These are phyloP conservation scores for Suhomyces yuchorum DNA, from an alignment of 1,139 yeast genomes.

Conservation along the genomic window DNA sequence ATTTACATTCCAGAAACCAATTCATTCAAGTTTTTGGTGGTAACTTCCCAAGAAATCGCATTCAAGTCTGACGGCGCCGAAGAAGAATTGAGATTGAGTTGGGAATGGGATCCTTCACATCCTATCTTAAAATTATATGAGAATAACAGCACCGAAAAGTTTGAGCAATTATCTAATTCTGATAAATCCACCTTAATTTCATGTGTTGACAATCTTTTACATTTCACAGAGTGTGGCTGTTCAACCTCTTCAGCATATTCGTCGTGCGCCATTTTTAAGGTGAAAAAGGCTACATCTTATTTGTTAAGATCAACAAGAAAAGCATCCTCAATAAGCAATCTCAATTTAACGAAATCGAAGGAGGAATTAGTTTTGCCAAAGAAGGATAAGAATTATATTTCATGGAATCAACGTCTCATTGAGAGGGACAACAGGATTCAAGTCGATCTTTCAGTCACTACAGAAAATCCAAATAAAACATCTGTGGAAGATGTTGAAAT, in stretches of 20 bases:
- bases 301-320: slow-evolving; percentile 61
- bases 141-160: slow-evolving; percentile 33
- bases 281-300: slow-evolving; percentile 62
- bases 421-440: slow-evolving; percentile 35
- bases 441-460: slow-evolving; percentile 26
- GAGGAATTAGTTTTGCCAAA: slow-evolving; percentile 43
- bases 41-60: slow-evolving; percentile 56
- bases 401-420: slow-evolving; percentile 42
- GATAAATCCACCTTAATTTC: slow-evolving; percentile 58
- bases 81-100: slow-evolving; percentile 70
- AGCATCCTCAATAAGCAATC: slow-evolving; percentile 44
- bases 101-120: slow-evolving; percentile 88
- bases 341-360: slow-evolving; percentile 40
- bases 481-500: slow-evolving; percentile 7
- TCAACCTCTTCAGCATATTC: slow-evolving; percentile 43
- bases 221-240: slow-evolving; percentile 68
- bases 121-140: slow-evolving; percentile 64
- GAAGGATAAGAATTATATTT: slow-evolving; percentile 33
- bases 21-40: slow-evolving; percentile 56
- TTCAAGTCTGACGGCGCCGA: slow-evolving; percentile 30
- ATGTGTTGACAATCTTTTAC: slow-evolving; percentile 60
- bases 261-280: slow-evolving; percentile 58
- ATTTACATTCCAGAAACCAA: slow-evolving; percentile 49
- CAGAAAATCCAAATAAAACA: slow-evolving; percentile 10
- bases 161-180: slow-evolving; percentile 51